phyloP scores from a whole-genome alignment of 2,329 filamentous ascomycete species.

The Penicillium sp. region DNA sequence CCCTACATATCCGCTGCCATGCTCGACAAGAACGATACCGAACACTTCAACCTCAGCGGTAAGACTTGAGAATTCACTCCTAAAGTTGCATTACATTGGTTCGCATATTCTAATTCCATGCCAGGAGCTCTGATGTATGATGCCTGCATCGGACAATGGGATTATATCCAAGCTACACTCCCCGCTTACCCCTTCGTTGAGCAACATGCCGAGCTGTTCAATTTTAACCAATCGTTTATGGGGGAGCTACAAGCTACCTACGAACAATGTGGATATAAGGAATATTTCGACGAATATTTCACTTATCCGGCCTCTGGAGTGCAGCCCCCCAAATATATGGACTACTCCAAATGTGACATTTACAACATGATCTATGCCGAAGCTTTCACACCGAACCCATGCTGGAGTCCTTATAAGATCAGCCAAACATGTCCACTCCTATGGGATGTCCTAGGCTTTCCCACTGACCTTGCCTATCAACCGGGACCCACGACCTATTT shows the following conservation, averaged over 20 bases:
- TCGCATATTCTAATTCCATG: neutral
- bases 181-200: slow-evolving; percentile 45
- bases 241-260: slow-evolving; percentile 41
- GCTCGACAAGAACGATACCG: slow-evolving; percentile 65
- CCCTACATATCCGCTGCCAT: slow-evolving; percentile 74
- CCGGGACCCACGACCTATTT: slow-evolving; percentile 66
- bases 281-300: slow-evolving; percentile 51
- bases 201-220: slow-evolving; percentile 44
- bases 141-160: slow-evolving; percentile 53
- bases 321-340: slow-evolving; percentile 61
- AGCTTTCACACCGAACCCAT: slow-evolving; percentile 63
- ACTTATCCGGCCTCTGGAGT: slow-evolving; percentile 47
- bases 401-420: slow-evolving; percentile 75
- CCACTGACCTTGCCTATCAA: slow-evolving; percentile 52
- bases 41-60: slow-evolving; percentile 66
- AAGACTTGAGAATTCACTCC: slow-evolving; percentile 19
- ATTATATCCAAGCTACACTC: slow-evolving; percentile 34
- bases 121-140: slow-evolving; percentile 67
- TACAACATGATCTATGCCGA: slow-evolving; percentile 57
- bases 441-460: slow-evolving; percentile 68
- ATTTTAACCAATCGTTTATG: slow-evolving; percentile 46
- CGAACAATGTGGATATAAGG: slow-evolving; percentile 47
- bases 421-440: slow-evolving; percentile 67
- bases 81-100: neutral
- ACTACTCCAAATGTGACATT: slow-evolving; percentile 54